These are phyloP conservation scores for Terfezia claveryi DNA, from an alignment of 495 filamentous ascomycete species.

Conservation along the genomic window DNA sequence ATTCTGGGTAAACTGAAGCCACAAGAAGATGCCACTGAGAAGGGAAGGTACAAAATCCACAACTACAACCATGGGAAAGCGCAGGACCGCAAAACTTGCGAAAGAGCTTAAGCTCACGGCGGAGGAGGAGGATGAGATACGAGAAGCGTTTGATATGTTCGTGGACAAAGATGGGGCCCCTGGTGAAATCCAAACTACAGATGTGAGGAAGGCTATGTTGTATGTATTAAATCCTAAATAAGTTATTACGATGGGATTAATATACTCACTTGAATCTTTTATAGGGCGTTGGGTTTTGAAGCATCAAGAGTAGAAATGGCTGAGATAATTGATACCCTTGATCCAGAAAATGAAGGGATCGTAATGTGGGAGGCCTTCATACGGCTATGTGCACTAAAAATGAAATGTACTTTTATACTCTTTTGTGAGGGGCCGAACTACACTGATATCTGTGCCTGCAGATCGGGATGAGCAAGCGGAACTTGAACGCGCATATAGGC, in stretches of 20 bases:
- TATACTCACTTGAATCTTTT: constrained; percentile 6
- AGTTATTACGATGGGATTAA: neutral
- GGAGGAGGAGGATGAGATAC: no score
- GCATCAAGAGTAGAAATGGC: constrained; percentile 41
- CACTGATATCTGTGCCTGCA: constrained; percentile 1
- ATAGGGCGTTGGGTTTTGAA: constrained; percentile 38
- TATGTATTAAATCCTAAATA: constrained; percentile 22
- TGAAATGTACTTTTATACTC: constrained; percentile 23
- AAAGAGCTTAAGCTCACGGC: no score
- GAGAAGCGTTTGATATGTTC: constrained; percentile 49
- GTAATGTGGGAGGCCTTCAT: constrained; percentile 36
- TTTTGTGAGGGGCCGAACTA: neutral
- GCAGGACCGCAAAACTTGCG: no score
- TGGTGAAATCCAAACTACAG: constrained; percentile 42
- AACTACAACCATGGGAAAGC: no score
- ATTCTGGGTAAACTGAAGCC: no score
- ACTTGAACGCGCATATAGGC: constrained; percentile 52
- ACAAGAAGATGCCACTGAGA: no score
- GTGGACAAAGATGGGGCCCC: constrained; percentile 47
- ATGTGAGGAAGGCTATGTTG: constrained; percentile 48
- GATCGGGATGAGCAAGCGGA: constrained; percentile 39
- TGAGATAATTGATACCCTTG: constrained; percentile 53
- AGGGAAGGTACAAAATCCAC: no score
- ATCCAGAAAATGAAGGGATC: constrained; percentile 58
- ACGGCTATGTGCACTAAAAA: constrained; percentile 62